Evolutionary conservation across 2,329 filamentous ascomycete genomes (phyloP).

Genomic region (Penicillium verrucosum): DNA sequence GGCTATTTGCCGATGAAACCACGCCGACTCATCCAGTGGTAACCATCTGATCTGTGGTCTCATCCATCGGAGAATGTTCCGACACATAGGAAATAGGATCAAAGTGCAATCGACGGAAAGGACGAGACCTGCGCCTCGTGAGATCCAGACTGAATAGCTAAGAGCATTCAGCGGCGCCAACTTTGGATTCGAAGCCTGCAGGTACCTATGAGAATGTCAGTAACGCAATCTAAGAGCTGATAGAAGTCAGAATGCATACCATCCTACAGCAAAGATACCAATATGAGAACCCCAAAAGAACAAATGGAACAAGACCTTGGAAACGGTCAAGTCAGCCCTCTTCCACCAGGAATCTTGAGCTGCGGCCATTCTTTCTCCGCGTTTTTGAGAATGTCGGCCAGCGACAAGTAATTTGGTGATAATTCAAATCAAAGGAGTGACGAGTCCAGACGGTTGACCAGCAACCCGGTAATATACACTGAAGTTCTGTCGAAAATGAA

Average conservation of each 20-base stretch:
- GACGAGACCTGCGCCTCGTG: slow-evolving; percentile 84
- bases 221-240: background rate
- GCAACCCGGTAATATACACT: slow-evolving; percentile 15
- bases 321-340: slow-evolving; percentile 60
- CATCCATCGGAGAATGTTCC: slow-evolving; percentile 79
- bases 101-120: slow-evolving; percentile 80
- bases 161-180: slow-evolving; percentile 78
- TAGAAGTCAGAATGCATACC: slow-evolving; percentile 54
- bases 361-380: slow-evolving; percentile 11
- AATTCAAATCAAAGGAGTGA: slow-evolving; percentile 18
- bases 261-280: slow-evolving; percentile 77
- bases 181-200: slow-evolving; percentile 66
- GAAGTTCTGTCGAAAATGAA: background rate
- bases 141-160: slow-evolving; percentile 90
- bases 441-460: slow-evolving; percentile 20
- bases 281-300: slow-evolving; percentile 78
- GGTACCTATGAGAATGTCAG: slow-evolving; percentile 59
- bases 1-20: slow-evolving; percentile 93
- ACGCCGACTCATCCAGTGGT: slow-evolving; percentile 92
- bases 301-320: slow-evolving; percentile 74
- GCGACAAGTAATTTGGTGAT: slow-evolving; percentile 23
- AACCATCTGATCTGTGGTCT: slow-evolving; percentile 84
- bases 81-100: slow-evolving; percentile 91
- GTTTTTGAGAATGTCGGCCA: slow-evolving; percentile 22
- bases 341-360: slow-evolving; percentile 13